Conservation (phyloP, 2,329 filamentous ascomycete genomes). For the Geosmithia morbida region DNA sequence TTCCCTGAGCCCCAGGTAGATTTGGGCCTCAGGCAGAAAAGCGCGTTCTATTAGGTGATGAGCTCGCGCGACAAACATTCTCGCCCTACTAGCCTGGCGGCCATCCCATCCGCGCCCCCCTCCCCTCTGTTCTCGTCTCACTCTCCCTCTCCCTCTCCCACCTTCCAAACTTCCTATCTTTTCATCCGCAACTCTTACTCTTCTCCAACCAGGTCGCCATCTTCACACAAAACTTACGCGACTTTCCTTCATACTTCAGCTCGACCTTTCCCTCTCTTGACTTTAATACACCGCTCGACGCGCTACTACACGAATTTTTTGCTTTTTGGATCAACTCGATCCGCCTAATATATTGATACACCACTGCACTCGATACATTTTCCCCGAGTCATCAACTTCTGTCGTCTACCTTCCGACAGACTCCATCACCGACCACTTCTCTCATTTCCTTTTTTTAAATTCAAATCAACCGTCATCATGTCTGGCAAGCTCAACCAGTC, state of each 20-base stretch:
- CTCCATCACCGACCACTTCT: not conserved
- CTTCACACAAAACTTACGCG: not conserved
- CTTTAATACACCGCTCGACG: not conserved
- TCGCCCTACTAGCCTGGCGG: not conserved
- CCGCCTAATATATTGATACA: not conserved
- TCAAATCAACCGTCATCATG: slow-evolving; percentile 41
- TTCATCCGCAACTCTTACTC: slow-evolving; percentile 1
- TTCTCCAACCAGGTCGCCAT: not conserved
- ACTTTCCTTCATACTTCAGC: not conserved
- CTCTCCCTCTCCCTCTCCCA: slow-evolving; percentile 1
- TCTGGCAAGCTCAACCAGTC: slow-evolving; percentile 93
- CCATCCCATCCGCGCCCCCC: slow-evolving; percentile 1
- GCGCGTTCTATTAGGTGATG: not conserved
- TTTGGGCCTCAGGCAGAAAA: not conserved
- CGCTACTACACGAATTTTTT: slow-evolving; percentile 1
- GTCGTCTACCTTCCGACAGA: not conserved
- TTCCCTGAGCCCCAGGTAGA: no score
- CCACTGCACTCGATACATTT: not conserved
- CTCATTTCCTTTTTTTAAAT: not conserved
- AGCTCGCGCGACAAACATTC: not conserved
- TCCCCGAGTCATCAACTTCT: not conserved
- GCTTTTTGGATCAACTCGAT: not conserved
- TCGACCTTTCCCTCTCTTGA: not conserved
- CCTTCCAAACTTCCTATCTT: not conserved
- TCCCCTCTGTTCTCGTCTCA: slow-evolving; percentile 1